Evolutionary conservation across 169 alveolate species (phyloP), one percentile per base, ranked within the genome.

Genomic region (Plasmodium gallinaceum): DNA sequence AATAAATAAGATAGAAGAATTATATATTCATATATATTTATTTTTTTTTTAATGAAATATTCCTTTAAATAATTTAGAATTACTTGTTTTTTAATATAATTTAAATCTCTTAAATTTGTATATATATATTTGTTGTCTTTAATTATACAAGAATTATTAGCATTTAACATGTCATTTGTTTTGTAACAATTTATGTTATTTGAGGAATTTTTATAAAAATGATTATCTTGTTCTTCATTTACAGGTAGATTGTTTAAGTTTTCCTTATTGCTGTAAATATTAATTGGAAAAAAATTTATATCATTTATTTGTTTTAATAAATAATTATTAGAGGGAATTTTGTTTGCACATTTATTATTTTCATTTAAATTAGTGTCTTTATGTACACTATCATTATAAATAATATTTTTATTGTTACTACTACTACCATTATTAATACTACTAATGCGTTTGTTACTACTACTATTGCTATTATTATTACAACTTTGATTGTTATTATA

Each of bases 11-110:
- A 78, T 0, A 78, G 24, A 0, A 78, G 7, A 7, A 78, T 51
- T 18, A 78, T 78, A 66, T 58, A 65, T 65, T 78, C 89, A 51
- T 69, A 78, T 26, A 78, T 65, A 58, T 78, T 78, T 51, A 78
- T 65, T 32, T 66, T 52, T 20, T 78, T 65, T 64, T 78, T 64
- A 64, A 62, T 26, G 16, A 78, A n/a, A 48, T 48, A 20, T 52
- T 26, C 32, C n/a, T 51, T 48, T 64, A 78, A 26, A 26, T 42
- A 10, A 8, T n/a, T 78, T 12, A 78, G 43, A 2, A 78, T 64
- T 64, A 16, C 12, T 14, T 48, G 20, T 10, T 39, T 78, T 14
- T 51, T 62, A 18, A 78, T 43, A 37, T 78, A 78, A n/a, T 64
- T 32, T 14, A 78, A 2, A 57, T 65, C 46, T 43, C 20, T 78